A percentile compares a stretch with the other conserved stretches of the same genome.
phyloP scores from a whole-genome alignment of 257 asterid species.

The Penstemon davidsonii region DNA sequence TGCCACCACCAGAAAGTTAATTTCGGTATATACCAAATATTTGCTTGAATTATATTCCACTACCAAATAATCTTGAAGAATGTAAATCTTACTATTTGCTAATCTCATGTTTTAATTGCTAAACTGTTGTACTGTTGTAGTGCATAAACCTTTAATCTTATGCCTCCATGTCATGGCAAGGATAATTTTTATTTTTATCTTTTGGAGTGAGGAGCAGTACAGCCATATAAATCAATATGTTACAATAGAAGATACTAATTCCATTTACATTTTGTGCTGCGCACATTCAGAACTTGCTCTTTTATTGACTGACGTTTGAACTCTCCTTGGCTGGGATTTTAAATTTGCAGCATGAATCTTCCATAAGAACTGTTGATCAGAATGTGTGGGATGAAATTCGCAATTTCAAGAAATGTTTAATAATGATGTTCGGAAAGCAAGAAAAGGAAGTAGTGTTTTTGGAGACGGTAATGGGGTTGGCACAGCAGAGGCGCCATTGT shows the following conservation, averaged over 20 bases:
- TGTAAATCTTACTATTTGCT: background rate
- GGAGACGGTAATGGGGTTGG: conserved; percentile 85
- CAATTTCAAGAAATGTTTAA: conserved; percentile 95
- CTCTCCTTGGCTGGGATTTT: conserved; percentile 6
- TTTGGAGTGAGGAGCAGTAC: background rate
- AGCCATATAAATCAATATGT: conserved; percentile 3
- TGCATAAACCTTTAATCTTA: background rate
- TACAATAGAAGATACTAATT: background rate
- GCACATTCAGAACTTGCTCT: background rate
- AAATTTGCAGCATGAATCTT: conserved; percentile 72
- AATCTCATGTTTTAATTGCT: background rate
- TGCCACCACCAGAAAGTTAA: background rate
- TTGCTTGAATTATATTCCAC: background rate
- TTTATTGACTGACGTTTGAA: conserved; percentile 1
- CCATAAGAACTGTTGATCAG: conserved; percentile 80
- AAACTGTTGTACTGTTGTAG: background rate
- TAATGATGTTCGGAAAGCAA: conserved; percentile 89
- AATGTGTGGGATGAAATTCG: conserved; percentile 94
- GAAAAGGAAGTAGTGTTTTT: conserved; percentile 79
- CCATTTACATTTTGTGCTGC: conserved; percentile 10
- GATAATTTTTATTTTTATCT: background rate
- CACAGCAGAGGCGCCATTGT: conserved; percentile 82
- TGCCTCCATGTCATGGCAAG: background rate
- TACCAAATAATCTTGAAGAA: background rate
- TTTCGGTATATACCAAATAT: background rate